phyloP scores from a whole-genome alignment of 164 flowering plant species.

The Houttuynia cordata region DNA sequence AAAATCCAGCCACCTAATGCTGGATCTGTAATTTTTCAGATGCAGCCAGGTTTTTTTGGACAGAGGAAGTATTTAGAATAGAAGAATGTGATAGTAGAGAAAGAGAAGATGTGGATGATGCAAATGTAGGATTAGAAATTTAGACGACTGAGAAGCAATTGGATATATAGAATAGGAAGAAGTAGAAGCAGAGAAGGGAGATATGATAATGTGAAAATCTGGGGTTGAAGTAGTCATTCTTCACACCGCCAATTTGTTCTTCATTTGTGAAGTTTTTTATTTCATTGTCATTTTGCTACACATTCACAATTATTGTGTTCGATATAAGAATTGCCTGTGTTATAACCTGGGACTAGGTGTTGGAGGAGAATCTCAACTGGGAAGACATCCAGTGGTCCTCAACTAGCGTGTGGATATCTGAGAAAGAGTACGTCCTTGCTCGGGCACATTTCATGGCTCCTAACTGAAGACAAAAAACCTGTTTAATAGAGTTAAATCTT shows the following conservation, averaged over 20 bases:
- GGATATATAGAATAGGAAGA: background rate
- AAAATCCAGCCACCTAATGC: too few relatives aligned
- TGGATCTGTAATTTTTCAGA: too few relatives aligned
- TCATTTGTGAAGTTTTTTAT: background rate
- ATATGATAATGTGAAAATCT: background rate
- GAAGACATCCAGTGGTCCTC: slow-evolving; percentile 97
- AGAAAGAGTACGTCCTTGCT: slow-evolving; percentile 70
- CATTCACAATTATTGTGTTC: background rate
- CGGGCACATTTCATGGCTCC: slow-evolving; percentile 76
- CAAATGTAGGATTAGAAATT: background rate
- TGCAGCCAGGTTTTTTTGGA: too few relatives aligned
- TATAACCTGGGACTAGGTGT: slow-evolving; percentile 28
- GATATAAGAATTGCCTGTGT: background rate
- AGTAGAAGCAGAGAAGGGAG: background rate
- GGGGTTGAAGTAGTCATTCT: background rate
- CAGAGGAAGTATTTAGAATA: too few relatives aligned
- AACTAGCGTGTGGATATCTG: slow-evolving; percentile 83
- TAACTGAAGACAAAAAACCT: slow-evolving; percentile 8
- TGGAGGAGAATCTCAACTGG: slow-evolving; percentile 92
- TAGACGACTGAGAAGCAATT: background rate
- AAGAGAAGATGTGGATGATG: background rate
- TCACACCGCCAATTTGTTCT: background rate
- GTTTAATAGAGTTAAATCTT: too few relatives aligned
- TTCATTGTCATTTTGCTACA: background rate
- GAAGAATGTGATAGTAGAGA: background rate